phyloP scores from a whole-genome alignment of 352 stramenopile species.

The Phytopythium vexans region DNA sequence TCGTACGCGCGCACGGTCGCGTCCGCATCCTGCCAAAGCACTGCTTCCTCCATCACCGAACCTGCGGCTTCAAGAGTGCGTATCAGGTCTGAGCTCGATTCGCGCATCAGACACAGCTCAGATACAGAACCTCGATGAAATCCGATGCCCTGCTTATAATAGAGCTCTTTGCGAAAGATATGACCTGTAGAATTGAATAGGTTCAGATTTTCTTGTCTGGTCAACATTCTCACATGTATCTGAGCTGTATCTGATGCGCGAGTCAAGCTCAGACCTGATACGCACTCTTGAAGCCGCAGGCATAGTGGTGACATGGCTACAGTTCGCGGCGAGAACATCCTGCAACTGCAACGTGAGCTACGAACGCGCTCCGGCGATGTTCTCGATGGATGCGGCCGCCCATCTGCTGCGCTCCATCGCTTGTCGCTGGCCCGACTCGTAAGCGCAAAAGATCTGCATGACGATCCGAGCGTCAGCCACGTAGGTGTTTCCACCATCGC shows the following conservation, averaged over 20 bases:
- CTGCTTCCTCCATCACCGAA: not conserved
- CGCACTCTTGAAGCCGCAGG: not conserved
- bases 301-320: not conserved
- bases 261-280: not conserved
- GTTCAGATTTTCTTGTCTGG: not conserved
- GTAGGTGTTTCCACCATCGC: too few species aligned
- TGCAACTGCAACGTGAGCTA: too few species aligned
- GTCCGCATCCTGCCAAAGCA: not conserved
- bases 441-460: too few species aligned
- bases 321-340: too few species aligned
- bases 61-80: not conserved
- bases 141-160: not conserved
- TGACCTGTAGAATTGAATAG: not conserved
- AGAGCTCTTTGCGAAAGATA: not conserved
- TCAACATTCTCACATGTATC: not conserved
- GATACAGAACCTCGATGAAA: not conserved
- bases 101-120: not conserved
- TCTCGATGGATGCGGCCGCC: too few species aligned
- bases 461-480: too few species aligned
- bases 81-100: not conserved
- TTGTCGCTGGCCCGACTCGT: not conserved
- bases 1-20: constrained; percentile 2
- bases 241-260: not conserved
- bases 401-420: too few species aligned
- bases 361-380: too few species aligned